Conservation (phyloP, 192 early-diverging fungal genomes). For the Umbelopsis vinacea region DNA sequence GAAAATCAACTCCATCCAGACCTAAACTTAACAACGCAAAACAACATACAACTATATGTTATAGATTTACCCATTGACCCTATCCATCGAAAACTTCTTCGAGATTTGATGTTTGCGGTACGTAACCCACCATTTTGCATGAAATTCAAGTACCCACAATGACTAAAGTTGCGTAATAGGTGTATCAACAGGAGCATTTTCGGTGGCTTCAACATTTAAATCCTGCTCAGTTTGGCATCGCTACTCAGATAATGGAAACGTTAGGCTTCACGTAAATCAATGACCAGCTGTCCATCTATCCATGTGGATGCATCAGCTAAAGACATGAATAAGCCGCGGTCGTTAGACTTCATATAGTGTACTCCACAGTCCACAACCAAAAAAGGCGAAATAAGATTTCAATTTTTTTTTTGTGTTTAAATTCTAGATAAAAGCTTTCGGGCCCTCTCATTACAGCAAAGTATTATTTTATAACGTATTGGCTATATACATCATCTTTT, state of each 20-base stretch:
- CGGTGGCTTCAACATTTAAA: neutral
- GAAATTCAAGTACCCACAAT: too few relatives aligned
- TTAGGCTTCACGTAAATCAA: neutral
- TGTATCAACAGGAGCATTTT: neutral
- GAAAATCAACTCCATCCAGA: neutral
- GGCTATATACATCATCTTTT: too few relatives aligned
- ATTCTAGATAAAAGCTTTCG: too few relatives aligned
- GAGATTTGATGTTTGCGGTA: neutral
- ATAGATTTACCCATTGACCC: neutral
- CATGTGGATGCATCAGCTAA: too few relatives aligned
- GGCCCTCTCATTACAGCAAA: too few relatives aligned
- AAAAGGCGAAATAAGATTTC: too few relatives aligned
- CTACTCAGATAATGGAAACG: neutral
- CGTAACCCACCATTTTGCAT: neutral
- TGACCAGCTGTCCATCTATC: neutral
- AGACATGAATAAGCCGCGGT: too few relatives aligned
- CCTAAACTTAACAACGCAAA: neutral
- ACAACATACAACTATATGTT: neutral
- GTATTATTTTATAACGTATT: too few relatives aligned
- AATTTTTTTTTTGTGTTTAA: too few relatives aligned
- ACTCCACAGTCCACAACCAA: too few relatives aligned
- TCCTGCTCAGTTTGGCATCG: neutral
- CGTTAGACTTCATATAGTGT: too few relatives aligned
- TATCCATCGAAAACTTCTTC: neutral
- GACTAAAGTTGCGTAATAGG: neutral